Base-by-base conservation (phyloP, 169 alveolate genomes). In the Plasmodium berghei region DNA sequence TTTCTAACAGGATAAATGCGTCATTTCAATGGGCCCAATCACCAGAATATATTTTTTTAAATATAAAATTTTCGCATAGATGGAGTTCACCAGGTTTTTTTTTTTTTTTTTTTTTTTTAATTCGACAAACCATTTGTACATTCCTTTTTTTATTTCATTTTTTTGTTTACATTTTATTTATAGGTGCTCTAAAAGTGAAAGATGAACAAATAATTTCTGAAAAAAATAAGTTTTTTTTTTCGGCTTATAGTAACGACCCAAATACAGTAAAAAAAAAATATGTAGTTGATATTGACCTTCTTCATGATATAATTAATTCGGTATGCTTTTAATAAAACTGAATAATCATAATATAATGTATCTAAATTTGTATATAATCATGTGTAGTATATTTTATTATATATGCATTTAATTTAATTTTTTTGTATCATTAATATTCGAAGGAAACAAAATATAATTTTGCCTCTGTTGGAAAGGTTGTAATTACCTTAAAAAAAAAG, bases 11-110 rank as follows among this genome's bases (percentile, higher is more conserved):
- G 46, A 94, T 97, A 54, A 94, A 96, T 24, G 99, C 99, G 22
- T 99, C 99, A 34, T 97, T 97, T 88, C 98, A 97, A 89, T 98
- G 99, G 99, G 99, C 99, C 10, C 98, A 98, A 91, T 95, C 98
- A 26, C 96, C 97, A 20, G 93, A 95, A 64, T 93, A 95, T 54
- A 92, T 97, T 14, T 97, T 93, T 72, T 88, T 98, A 16, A 94
- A 94, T 62, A 93, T 98, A 34, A 98, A 98, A 92, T 98, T 97
- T 93, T 97, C 99, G 1, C 97, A 97, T 58, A 93, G 99, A 73
- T 95, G 97, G 96, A 98, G 97, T 92, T 95, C 98, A 20, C 99
- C 99, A 6, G 99, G 97, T 83, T 59, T 54, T 5, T 16, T 73
- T 40, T 73, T n/a, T 14, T 42, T 40, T 28, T 0, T 16, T 20